Evolutionary conservation across 176 grass and related monocot genomes (phyloP).

Genomic region (Phyllostachys edulis): DNA sequence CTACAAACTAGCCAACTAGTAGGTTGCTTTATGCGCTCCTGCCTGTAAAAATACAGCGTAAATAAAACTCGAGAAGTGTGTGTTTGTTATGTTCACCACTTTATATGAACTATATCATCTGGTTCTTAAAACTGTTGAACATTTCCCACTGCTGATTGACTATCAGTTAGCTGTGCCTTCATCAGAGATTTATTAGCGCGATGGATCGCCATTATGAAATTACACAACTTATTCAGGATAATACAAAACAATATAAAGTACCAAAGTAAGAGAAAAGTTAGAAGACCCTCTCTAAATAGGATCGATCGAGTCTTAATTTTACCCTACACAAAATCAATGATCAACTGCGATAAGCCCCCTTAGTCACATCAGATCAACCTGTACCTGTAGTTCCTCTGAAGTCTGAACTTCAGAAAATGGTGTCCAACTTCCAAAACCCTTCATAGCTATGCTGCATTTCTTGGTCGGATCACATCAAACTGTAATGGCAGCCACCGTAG

Average conservation of each 20-base stretch:
- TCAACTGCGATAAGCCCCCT: neutral
- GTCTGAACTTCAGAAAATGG: slow-evolving; percentile 7
- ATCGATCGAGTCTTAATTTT: neutral
- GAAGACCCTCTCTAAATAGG: neutral
- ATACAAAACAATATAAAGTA: slow-evolving; percentile 31
- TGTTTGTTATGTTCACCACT: neutral
- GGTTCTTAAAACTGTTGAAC: neutral
- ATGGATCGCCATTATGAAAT: neutral
- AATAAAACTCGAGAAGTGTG: neutral
- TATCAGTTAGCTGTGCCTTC: neutral
- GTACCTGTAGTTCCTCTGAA: slow-evolving; percentile 10
- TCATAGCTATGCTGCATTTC: neutral
- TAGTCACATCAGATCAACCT: slow-evolving; percentile 17
- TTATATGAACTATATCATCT: too few species aligned
- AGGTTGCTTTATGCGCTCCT: neutral
- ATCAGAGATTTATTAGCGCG: neutral
- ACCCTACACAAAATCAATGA: slow-evolving; percentile 45
- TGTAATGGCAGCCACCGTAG: slow-evolving; percentile 64
- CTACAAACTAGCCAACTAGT: neutral
- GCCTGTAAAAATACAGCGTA: neutral
- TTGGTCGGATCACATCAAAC: slow-evolving; percentile 49
- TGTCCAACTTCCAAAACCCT: slow-evolving; percentile 4
- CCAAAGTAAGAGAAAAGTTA: slow-evolving; percentile 29
- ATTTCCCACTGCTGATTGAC: neutral
- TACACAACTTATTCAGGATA: neutral